These are phyloP conservation scores for Cynanchum wilfordii DNA, from an alignment of 257 asterid species.

Conservation along the genomic window DNA sequence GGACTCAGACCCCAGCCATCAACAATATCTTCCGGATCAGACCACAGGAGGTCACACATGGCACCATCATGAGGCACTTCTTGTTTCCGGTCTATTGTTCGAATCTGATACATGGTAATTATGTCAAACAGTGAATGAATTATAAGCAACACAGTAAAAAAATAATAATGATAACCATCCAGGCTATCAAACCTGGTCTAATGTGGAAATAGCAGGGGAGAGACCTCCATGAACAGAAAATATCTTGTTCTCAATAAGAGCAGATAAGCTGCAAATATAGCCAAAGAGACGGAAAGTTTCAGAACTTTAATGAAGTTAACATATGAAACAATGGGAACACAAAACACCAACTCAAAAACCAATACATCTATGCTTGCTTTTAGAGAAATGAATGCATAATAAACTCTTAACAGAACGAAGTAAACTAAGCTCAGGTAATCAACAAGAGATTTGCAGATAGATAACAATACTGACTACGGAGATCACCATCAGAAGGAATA, in stretches of 20 bases:
- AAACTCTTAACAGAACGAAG: background rate
- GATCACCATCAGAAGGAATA: background rate
- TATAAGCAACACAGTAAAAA: constrained; percentile 9
- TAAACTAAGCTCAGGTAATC: background rate
- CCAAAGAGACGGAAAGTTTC: background rate
- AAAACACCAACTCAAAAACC: background rate
- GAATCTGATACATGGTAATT: constrained; percentile 47
- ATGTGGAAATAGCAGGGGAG: constrained; percentile 79
- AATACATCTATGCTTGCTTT: background rate
- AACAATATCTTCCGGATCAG: constrained; percentile 94
- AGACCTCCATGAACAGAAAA: constrained; percentile 97
- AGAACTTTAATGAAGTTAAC: background rate
- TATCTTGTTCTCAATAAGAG: constrained; percentile 88
- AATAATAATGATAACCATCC: background rate
- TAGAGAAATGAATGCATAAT: background rate
- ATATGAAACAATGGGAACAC: background rate
- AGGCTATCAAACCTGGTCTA: constrained; percentile 70
- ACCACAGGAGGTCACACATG: constrained; percentile 99
- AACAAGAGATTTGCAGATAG: background rate
- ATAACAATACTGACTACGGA: background rate
- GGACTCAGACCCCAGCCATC: constrained; percentile 99
- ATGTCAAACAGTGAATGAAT: constrained; percentile 19
- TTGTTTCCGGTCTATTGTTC: constrained; percentile 90
- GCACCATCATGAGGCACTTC: constrained; percentile 99
- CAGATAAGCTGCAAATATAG: constrained; percentile 68